Base-by-base conservation (phyloP, 306 rosid species). In the Luffa aegyptiaca region DNA sequence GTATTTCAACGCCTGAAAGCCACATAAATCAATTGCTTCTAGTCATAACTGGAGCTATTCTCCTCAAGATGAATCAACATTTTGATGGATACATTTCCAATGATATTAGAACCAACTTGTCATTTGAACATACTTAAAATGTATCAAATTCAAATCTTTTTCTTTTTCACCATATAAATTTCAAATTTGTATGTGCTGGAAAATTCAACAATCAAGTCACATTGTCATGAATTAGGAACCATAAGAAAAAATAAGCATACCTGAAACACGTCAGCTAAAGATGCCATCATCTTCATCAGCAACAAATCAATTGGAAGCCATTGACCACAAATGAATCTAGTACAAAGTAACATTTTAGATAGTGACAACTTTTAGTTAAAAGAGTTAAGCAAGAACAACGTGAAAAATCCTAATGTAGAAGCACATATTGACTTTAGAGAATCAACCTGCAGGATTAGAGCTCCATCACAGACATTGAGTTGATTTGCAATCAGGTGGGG, bases 261-360 rank as follows among this genome's bases (percentile, higher is more conserved):
- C 98, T 76, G 98, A 94, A 78, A 85, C 87, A 65, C 98, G 96
- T 78, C 93, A 91, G 88, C 93, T 91, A 82, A 90, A 94, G 65
- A 89, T 89, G 83, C 76, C 82, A 69, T 94, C 97, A 81, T 92
- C 98, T 81, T 94, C 98, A 82, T 94, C 98, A 58, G 95, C 90
- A 63, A 94, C 90, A 84, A 88, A 94, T 75, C 88, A 92, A 77
- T 94, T 94, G 80, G 95, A 90, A 83, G 92, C 97, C 83, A 55
- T 62, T 72, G 92, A 90, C 98, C 98, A 94, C 0, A 84, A 84
- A 78, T 91, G 95, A 83, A 90, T 87, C 98, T 94, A 78, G 79
- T 65, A 31, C 62, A 41, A 51, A 77, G 75, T 66, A 64, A 55
- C 13, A 79, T 66, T 82, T 72, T 64, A 61, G 17, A 57, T 70